Base-by-base conservation (phyloP, 495 filamentous ascomycete species). In the Chaetomidium leptoderma region DNA sequence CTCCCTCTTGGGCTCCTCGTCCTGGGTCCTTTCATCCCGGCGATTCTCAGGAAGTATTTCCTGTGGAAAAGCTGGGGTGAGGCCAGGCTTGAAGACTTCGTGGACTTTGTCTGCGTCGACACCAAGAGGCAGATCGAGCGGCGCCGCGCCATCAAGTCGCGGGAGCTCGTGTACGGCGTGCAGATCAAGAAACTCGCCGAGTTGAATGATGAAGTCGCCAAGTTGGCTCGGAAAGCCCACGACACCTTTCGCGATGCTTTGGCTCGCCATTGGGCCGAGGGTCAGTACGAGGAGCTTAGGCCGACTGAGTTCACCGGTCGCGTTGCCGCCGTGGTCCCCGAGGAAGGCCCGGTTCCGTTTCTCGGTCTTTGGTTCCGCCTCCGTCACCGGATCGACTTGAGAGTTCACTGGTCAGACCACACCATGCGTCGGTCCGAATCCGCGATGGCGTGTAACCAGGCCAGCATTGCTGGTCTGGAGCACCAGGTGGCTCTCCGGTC, bases 61-160 rank as follows among this genome's bases (percentile, higher is more conserved):
- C 40, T 46, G 13, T 35, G 40, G 30, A 36, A 5, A 8, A 45
- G 19, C 30, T 55, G 52, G 52, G 10, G 9, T 16, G 14, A 26
- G 21, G 17, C 1, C 29, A 16, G 52, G 48, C 26, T 27, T n/a
- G 48, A 17, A 29, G 36, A 30, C 48, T 53, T 52, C 21, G 57
- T 30, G 27, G 49, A 59, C 57, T 21, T 14, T 23, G 29, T 52
- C 57, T 59, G 57, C 40, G 42, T 37, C 47, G 47, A 52, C 47
- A 46, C 1, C 30, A 13, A 2, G 29, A 39, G 16, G 16, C 30
- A 4, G 30, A 13, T 0, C 57, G 49, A 59, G 48, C 29, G 30
- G 23, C 39, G 42, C 23, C 39, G 48, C 14, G 17, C 2, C 10
- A 2, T 27, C 32, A 6, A 26, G 21, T 21, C 36, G 40, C 29